A percentile compares a stretch with the other conserved stretches of the same genome.
Evolutionary conservation across 352 stramenopile genomes (phyloP).

Genomic region (Pythium monospermum): DNA sequence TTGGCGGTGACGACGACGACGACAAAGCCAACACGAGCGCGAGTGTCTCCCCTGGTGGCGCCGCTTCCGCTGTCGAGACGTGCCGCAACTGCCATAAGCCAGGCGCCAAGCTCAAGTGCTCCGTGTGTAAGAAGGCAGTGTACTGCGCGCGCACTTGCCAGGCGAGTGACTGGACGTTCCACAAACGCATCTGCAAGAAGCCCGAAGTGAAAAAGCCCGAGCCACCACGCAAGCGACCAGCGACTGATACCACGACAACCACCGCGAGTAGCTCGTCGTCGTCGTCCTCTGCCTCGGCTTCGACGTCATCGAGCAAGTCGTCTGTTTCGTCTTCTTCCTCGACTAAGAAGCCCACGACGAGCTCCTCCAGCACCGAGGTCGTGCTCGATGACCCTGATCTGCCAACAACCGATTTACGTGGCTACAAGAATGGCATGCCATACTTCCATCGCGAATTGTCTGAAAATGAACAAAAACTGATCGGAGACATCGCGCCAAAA

Average conservation of each 20-base stretch:
- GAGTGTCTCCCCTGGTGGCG: slow-evolving; percentile 1
- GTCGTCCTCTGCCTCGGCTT: neutral
- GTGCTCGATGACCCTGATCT: slow-evolving; percentile 68
- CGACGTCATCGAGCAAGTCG: slow-evolving; percentile 3
- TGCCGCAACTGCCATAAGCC: slow-evolving; percentile 80
- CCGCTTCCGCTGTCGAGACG: slow-evolving; percentile 10
- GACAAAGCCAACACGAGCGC: slow-evolving; percentile 14
- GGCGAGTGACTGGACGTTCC: slow-evolving; percentile 80
- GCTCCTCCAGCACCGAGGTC: slow-evolving; percentile 33
- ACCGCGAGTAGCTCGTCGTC: neutral
- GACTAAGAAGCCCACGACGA: slow-evolving; percentile 26
- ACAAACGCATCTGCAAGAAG: slow-evolving; percentile 88
- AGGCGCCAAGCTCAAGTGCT: slow-evolving; percentile 82
- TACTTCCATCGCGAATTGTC: slow-evolving; percentile 98
- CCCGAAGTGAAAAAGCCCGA: slow-evolving; percentile 52
- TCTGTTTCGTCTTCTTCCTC: slow-evolving; percentile 4
- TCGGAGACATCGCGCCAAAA: slow-evolving; percentile 93
- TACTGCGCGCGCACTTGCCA: slow-evolving; percentile 81
- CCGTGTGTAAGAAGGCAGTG: slow-evolving; percentile 79
- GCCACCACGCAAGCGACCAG: slow-evolving; percentile 20
- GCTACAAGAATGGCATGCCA: slow-evolving; percentile 82
- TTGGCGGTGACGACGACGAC: slow-evolving; percentile 44
- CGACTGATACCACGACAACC: slow-evolving; percentile 20
- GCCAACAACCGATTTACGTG: slow-evolving; percentile 41
- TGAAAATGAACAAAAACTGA: slow-evolving; percentile 94